These are phyloP conservation scores for Pythium scleroteichum DNA, from an alignment of 352 stramenopile species.

Conservation along the genomic window DNA sequence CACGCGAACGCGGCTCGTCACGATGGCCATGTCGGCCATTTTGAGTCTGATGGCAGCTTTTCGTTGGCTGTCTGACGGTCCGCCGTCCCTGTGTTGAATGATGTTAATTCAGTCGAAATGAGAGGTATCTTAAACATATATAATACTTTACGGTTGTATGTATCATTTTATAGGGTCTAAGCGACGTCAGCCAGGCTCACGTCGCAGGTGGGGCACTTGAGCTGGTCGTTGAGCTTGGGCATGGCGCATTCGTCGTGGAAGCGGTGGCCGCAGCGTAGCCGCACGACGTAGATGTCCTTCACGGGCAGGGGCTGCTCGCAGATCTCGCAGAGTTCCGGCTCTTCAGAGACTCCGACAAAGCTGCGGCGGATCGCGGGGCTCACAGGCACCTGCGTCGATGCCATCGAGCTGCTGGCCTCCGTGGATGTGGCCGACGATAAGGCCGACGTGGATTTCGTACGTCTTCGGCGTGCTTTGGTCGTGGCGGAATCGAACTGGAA, in stretches of 20 bases:
- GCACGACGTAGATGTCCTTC: constrained; percentile 36
- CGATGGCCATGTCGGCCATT: not conserved
- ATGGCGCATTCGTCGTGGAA: constrained; percentile 77
- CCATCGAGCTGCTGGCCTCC: not conserved
- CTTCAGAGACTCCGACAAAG: not conserved
- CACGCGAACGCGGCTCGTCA: constrained; percentile 37
- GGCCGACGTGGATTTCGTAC: constrained; percentile 10
- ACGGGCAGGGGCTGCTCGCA: constrained; percentile 17
- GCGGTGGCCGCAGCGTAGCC: constrained; percentile 53
- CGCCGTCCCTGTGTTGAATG: not conserved
- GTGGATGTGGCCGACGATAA: not conserved
- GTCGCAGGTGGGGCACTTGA: constrained; percentile 56
- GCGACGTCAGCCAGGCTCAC: constrained; percentile 9
- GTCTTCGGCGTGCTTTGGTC: constrained; percentile 1
- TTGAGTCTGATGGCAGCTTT: constrained; percentile 1
- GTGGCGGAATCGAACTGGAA: not conserved
- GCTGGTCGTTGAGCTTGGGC: constrained; percentile 52
- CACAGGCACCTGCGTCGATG: not conserved
- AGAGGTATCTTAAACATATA: not conserved
- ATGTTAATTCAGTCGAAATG: not conserved
- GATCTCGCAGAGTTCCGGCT: constrained; percentile 6
- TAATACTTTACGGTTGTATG: not conserved
- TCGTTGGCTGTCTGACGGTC: not conserved
- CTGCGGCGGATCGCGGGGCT: not conserved
- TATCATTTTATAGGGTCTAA: not conserved